phyloP scores from a whole-genome alignment of 495 filamentous ascomycete genomes.

The Aspergillus indologenus region DNA sequence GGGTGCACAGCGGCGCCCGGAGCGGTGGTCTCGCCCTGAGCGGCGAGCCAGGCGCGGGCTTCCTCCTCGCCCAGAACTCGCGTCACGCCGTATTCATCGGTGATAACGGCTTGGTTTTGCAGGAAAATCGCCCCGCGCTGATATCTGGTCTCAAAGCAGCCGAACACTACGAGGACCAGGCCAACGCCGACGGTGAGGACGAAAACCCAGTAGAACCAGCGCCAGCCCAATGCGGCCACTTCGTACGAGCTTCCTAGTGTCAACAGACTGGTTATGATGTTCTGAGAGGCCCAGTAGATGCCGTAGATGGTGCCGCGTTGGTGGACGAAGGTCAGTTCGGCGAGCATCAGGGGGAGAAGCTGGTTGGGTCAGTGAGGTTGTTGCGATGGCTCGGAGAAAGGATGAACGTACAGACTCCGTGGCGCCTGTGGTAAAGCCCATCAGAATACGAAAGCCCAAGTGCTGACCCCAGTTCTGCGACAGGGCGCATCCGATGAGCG shows the following conservation, averaged over 20 bases:
- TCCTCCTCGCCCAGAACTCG: conserved; percentile 20
- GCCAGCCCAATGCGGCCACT: conserved; percentile 31
- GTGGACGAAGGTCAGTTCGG: conserved; percentile 36
- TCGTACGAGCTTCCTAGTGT: conserved; percentile 34
- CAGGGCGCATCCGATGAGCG: conserved; percentile 29
- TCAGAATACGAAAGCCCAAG: conserved; percentile 29
- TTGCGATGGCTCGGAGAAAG: not conserved
- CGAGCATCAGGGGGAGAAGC: conserved; percentile 34
- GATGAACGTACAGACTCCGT: conserved; percentile 32
- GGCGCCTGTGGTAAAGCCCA: conserved; percentile 34
- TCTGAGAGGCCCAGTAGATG: conserved; percentile 36
- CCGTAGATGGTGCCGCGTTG: conserved; percentile 31
- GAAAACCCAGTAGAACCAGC: conserved; percentile 42
- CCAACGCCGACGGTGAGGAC: conserved; percentile 31
- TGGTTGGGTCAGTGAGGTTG: conserved; percentile 4
- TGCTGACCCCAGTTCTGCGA: conserved; percentile 31
- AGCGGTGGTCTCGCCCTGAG: not conserved
- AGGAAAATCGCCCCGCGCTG: conserved; percentile 22
- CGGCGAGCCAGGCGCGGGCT: not conserved
- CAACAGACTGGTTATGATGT: conserved; percentile 27
- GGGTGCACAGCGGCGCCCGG: conserved; percentile 16
- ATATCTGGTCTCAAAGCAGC: conserved; percentile 32
- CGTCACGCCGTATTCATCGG: conserved; percentile 39
- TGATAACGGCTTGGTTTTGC: conserved; percentile 30
- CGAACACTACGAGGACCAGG: conserved; percentile 29